A percentile compares a stretch with the other conserved stretches of the same genome.
These are phyloP conservation scores for Fistulifera pelliculosa DNA, from an alignment of 108 stramenopile genomes.

Conservation along the genomic window DNA sequence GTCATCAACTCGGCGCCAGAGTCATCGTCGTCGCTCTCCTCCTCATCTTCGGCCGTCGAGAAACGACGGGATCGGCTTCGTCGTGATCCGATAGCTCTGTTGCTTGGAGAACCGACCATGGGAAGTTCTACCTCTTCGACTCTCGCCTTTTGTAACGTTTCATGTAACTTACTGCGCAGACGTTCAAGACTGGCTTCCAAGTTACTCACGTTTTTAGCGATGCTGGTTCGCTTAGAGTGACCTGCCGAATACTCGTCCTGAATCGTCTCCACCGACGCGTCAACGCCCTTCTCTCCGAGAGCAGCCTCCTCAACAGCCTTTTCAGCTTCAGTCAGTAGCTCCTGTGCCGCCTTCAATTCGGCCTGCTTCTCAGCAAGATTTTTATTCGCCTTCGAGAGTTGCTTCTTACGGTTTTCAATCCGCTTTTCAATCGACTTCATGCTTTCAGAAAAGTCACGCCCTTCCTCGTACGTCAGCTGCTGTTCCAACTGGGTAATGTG, in stretches of 20 bases:
- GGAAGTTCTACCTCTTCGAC: conserved; percentile 87
- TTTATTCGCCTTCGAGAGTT: conserved; percentile 38
- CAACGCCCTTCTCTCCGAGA: conserved; percentile 46
- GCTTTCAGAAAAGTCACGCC: conserved; percentile 30
- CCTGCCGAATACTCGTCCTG: conserved; percentile 56
- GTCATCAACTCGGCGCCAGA: conserved; percentile 8
- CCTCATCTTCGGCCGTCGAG: conserved; percentile 16
- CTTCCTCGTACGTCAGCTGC: conserved; percentile 44
- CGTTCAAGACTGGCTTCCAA: conserved; percentile 66
- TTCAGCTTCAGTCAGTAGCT: conserved; percentile 63
- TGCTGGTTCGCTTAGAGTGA: conserved; percentile 41
- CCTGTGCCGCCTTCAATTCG: conserved; percentile 37
- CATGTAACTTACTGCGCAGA: conserved; percentile 81
- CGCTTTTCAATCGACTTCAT: conserved; percentile 28
- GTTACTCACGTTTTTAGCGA: conserved; percentile 51
- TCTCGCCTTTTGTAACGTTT: conserved; percentile 82
- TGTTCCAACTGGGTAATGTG: conserved; percentile 65
- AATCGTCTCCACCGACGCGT: conserved; percentile 55
- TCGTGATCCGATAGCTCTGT: conserved; percentile 7
- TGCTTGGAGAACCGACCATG: conserved; percentile 18
- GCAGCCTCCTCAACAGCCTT: conserved; percentile 42
- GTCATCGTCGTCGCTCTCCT: conserved; percentile 40
- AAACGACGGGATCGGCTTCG: conserved; percentile 17
- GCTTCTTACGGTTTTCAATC: conserved; percentile 38
- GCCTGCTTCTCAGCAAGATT: conserved; percentile 36